A percentile compares a stretch with the other conserved stretches of the same genome.
phyloP scores from a whole-genome alignment of 768 basidiomycete genomes.

The Boletellus ananiceps region DNA sequence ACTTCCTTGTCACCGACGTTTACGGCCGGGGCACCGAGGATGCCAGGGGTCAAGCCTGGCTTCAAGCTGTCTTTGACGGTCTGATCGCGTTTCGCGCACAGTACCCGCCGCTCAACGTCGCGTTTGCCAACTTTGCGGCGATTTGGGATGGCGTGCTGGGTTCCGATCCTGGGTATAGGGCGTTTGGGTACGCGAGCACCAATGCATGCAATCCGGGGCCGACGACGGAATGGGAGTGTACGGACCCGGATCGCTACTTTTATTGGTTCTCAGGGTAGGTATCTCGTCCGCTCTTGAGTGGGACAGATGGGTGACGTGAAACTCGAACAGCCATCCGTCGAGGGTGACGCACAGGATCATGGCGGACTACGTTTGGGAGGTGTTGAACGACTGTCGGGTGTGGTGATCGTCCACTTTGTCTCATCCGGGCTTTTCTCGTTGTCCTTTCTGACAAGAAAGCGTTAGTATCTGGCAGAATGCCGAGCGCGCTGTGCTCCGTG shows the following conservation, averaged over 20 bases:
- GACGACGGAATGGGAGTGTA: slow-evolving; percentile 33
- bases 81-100: slow-evolving; percentile 33
- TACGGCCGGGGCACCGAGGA: slow-evolving; percentile 45
- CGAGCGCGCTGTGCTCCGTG: no score
- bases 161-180: slow-evolving; percentile 38
- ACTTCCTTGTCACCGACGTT: slow-evolving; percentile 46
- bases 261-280: slow-evolving; percentile 51
- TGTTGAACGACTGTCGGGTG: slow-evolving; percentile 32
- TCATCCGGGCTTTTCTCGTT: neutral
- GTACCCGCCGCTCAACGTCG: slow-evolving; percentile 34
- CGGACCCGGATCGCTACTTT: slow-evolving; percentile 46
- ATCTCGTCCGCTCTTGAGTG: no score
- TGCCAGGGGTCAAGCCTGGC: slow-evolving; percentile 42
- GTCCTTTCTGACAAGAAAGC: neutral
- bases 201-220: slow-evolving; percentile 34
- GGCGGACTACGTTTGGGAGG: slow-evolving; percentile 47
- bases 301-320: neutral
- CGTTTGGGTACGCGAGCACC: slow-evolving; percentile 46
- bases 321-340: slow-evolving; percentile 41
- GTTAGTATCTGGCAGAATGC: no score
- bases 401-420: neutral
- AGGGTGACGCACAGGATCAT: slow-evolving; percentile 47
- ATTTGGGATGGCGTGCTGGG: slow-evolving; percentile 49
- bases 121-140: slow-evolving; percentile 44
- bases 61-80: slow-evolving; percentile 41